Evolutionary conservation across 495 filamentous ascomycete genomes (phyloP).

Genomic region (Penicillium ucsense): DNA sequence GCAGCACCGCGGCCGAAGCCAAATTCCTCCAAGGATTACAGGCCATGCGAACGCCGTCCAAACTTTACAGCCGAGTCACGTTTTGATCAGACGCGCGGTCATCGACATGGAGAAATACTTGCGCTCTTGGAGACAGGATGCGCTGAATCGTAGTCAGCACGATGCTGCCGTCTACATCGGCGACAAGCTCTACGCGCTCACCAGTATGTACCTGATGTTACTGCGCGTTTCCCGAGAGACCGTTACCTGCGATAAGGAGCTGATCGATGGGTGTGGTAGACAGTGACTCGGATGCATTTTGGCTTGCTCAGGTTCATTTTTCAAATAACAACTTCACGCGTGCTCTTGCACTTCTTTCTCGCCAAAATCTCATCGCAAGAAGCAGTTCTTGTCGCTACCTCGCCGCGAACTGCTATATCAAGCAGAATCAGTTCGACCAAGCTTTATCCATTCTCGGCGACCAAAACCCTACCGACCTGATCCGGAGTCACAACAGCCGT

Average conservation of each 20-base stretch:
- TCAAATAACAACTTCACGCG: conserved; percentile 86
- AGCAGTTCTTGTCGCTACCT: conserved; percentile 85
- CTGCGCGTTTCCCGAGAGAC: neutral
- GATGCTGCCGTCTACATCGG: conserved; percentile 93
- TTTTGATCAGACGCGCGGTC: conserved; percentile 1
- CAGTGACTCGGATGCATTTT: conserved; percentile 83
- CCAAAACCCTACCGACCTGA: conserved; percentile 80
- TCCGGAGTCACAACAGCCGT: conserved; percentile 56
- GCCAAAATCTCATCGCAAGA: conserved; percentile 69
- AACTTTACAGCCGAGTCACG: no score
- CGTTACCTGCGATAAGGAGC: conserved; percentile 6
- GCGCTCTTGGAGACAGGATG: conserved; percentile 86
- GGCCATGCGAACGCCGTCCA: neutral
- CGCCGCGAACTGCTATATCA: conserved; percentile 85
- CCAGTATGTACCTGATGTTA: conserved; percentile 45
- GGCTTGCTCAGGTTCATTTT: conserved; percentile 92
- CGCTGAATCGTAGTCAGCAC: conserved; percentile 85
- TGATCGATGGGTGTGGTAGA: conserved; percentile 40
- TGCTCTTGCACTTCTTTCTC: conserved; percentile 74
- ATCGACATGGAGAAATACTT: conserved; percentile 77
- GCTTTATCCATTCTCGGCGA: conserved; percentile 84
- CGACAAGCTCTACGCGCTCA: conserved; percentile 91
- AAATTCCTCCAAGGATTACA: conserved; percentile 3
- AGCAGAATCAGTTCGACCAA: conserved; percentile 79
- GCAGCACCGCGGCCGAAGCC: conserved; percentile 3